Conservation (phyloP, 805 yeast genomes). For the Hanseniaspora occidentalis region DNA sequence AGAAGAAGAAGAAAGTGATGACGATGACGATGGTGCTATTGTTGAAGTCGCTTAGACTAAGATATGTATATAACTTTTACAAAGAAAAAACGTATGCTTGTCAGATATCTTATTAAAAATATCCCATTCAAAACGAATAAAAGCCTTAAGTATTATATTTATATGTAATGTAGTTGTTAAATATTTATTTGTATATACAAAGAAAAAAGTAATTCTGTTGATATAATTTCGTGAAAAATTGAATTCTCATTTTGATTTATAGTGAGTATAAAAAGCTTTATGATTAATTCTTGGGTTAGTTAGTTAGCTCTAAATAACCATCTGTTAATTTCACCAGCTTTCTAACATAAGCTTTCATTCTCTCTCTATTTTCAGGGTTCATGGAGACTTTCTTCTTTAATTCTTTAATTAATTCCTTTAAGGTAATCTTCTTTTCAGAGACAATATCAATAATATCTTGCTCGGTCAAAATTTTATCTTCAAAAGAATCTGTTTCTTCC, state of each 20-base stretch:
- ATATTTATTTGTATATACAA: conserved; percentile 1
- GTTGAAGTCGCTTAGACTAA: conserved; percentile 24
- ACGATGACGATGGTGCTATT: conserved; percentile 21
- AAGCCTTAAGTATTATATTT: no score
- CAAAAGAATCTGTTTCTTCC: background rate
- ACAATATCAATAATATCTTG: conserved; percentile 61
- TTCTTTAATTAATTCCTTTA: conserved; percentile 48
- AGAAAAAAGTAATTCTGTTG: background rate
- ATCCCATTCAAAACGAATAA: no score
- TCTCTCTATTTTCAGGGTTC: conserved; percentile 49
- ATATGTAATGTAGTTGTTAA: background rate
- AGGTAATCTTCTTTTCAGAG: conserved; percentile 31
- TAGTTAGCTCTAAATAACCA: conserved; percentile 16
- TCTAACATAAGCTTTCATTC: conserved; percentile 46
- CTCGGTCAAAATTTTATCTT: conserved; percentile 38
- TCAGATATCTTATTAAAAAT: no score
- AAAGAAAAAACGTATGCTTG: no score
- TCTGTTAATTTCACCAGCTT: conserved; percentile 40
- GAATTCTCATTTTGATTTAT: no score
- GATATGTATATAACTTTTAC: no score
- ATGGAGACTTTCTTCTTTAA: conserved; percentile 50
- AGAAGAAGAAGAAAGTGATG: conserved; percentile 13
- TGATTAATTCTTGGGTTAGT: no score
- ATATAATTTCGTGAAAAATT: no score
- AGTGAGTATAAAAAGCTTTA: no score